Evolutionary conservation across 352 stramenopile genomes (phyloP).

Genomic region (Saprolegnia diclina): DNA sequence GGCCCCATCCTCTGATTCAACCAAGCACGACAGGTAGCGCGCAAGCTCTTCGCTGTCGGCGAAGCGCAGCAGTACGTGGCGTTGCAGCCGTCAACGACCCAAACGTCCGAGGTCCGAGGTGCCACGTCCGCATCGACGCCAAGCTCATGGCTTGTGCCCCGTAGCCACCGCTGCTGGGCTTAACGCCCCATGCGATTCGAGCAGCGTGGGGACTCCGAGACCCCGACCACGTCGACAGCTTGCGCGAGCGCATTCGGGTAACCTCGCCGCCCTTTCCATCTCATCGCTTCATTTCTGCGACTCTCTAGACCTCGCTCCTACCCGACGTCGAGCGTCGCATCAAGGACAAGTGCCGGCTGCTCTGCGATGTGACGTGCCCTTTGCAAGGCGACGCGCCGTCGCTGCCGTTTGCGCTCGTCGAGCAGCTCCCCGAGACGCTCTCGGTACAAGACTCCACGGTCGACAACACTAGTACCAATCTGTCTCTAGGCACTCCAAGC

Average conservation of each 20-base stretch:
- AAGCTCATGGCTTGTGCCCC: not conserved
- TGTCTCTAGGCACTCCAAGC: not conserved
- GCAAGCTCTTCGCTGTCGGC: not conserved
- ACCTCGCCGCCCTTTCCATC: not conserved
- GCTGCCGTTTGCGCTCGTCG: not conserved
- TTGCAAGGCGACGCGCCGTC: not conserved
- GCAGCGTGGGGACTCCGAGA: slow-evolving; percentile 13
- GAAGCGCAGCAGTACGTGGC: not conserved
- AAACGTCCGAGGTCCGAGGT: not conserved
- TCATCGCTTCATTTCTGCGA: not conserved
- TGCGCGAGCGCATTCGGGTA: slow-evolving; percentile 17
- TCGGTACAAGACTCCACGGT: not conserved
- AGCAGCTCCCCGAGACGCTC: slow-evolving; percentile 2
- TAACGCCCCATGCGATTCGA: slow-evolving; percentile 1
- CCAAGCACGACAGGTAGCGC: not conserved
- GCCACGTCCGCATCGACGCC: no score
- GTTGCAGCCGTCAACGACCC: not conserved
- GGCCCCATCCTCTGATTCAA: not conserved
- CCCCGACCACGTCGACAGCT: slow-evolving; percentile 1
- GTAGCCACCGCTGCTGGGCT: slow-evolving; percentile 3
- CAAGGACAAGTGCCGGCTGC: slow-evolving; percentile 1
- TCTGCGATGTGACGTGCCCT: slow-evolving; percentile 6
- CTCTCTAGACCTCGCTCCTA: not conserved
- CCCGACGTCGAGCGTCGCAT: slow-evolving; percentile 7
- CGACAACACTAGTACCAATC: not conserved